Percentiles rank a stretch among this genome's conserved stretches.
phyloP scores from a whole-genome alignment of 108 stramenopile species.

The Conticribra guillardii region DNA sequence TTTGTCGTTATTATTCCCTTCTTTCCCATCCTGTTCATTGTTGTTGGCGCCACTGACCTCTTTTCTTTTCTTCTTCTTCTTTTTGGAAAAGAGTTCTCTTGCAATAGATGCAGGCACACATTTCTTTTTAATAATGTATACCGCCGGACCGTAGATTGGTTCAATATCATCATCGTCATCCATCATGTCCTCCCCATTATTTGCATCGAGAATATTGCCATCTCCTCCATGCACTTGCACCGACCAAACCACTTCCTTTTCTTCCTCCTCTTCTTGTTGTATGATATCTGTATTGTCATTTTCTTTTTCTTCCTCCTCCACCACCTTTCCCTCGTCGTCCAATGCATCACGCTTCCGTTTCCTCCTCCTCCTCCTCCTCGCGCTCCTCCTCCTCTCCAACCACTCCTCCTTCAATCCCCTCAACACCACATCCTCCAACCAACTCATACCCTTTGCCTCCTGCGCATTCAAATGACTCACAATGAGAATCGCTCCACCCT shows the following conservation, averaged over 20 bases:
- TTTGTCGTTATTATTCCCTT: background rate
- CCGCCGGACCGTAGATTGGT: slow-evolving; percentile 29
- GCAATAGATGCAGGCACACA: slow-evolving; percentile 8
- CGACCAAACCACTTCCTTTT: slow-evolving; percentile 45
- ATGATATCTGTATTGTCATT: background rate
- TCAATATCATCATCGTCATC: slow-evolving; percentile 23
- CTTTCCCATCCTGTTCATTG: background rate
- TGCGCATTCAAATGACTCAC: slow-evolving; percentile 81
- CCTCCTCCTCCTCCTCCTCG: background rate
- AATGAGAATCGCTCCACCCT: slow-evolving; percentile 61
- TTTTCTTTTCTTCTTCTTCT: background rate
- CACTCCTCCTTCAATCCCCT: slow-evolving; percentile 56
- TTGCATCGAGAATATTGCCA: slow-evolving; percentile 20
- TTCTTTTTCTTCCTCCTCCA: background rate
- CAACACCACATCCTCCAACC: slow-evolving; percentile 70
- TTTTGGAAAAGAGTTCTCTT: slow-evolving; percentile 4
- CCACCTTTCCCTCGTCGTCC: background rate
- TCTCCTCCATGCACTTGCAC: slow-evolving; percentile 85
- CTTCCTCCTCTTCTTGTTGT: background rate
- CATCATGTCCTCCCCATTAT: slow-evolving; percentile 44
- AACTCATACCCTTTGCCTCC: slow-evolving; percentile 54
- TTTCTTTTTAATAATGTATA: slow-evolving; percentile 25
- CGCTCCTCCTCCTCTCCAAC: slow-evolving; percentile 17
- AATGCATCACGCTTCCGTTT: background rate
- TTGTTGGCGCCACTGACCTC: background rate